Percentiles rank a stretch among this genome's conserved stretches.
Evolutionary conservation across 441 rosid genomes (phyloP).

Genomic region (Pelargonium cotyledonis): DNA sequence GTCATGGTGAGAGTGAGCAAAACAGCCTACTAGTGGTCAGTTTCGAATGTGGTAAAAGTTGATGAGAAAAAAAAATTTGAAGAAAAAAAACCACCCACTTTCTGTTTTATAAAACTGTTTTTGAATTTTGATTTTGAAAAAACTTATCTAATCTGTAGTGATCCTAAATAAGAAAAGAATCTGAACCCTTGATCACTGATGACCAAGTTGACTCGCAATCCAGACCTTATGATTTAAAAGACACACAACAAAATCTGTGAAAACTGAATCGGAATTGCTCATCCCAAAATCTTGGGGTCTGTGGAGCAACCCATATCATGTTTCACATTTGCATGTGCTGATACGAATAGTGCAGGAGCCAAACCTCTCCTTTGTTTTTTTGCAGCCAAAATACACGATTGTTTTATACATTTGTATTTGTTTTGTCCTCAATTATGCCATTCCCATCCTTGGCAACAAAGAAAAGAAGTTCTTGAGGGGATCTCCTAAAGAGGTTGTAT

Average conservation of each 20-base stretch:
- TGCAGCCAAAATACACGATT: too few relatives aligned
- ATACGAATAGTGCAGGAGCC: too few relatives aligned
- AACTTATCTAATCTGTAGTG: neutral
- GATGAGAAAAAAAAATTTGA: constrained; percentile 16
- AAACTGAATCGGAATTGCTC: too few relatives aligned
- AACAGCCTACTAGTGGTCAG: neutral
- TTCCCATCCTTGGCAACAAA: constrained; percentile 34
- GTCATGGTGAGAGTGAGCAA: constrained; percentile 11
- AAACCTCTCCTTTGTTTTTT: too few relatives aligned
- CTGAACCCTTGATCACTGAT: neutral
- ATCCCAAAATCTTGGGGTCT: too few relatives aligned
- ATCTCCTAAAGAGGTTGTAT: constrained; percentile 36
- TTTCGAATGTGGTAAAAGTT: constrained; percentile 2
- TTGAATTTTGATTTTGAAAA: constrained; percentile 24
- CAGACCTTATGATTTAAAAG: neutral
- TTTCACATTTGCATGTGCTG: too few relatives aligned
- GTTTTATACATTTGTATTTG: constrained; percentile 27
- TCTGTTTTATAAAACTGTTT: constrained; percentile 12
- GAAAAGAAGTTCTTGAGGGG: constrained; percentile 34
- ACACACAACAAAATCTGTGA: too few relatives aligned
- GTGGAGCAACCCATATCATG: too few relatives aligned
- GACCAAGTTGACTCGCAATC: neutral
- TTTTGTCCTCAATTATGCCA: constrained; percentile 60
- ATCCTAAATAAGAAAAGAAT: neutral
- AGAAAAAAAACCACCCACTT: constrained; percentile 26